Conservation (phyloP, 345 rosid species). For the Euphorbia lathyris region DNA sequence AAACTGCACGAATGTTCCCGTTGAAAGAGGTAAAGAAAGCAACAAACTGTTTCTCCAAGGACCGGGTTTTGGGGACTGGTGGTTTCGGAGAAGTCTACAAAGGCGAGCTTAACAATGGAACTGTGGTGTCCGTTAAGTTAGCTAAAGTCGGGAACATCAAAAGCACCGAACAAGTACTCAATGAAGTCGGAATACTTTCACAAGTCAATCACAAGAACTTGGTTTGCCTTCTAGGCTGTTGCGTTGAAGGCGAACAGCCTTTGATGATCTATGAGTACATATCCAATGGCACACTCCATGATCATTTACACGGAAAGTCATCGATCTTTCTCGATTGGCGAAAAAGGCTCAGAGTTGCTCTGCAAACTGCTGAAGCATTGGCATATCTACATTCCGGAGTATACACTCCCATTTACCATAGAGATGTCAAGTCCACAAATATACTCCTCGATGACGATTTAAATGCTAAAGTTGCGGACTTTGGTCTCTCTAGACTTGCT, state of each 20-base stretch:
- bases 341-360: slow-evolving; percentile 45
- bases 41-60: slow-evolving; percentile 43
- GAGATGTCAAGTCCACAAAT: slow-evolving; percentile 65
- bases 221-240: slow-evolving; percentile 57
- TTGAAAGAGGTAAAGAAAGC: slow-evolving; percentile 55
- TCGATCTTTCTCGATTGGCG: slow-evolving; percentile 42
- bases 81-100: slow-evolving; percentile 65
- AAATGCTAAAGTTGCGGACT: slow-evolving; percentile 55
- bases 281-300: slow-evolving; percentile 53
- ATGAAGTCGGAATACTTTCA: slow-evolving; percentile 62
- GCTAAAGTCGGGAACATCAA: slow-evolving; percentile 67
- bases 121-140: slow-evolving; percentile 48
- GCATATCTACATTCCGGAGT: slow-evolving; percentile 55
- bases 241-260: slow-evolving; percentile 54
- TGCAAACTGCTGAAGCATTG: slow-evolving; percentile 58
- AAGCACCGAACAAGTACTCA: slow-evolving; percentile 61
- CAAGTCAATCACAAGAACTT: slow-evolving; percentile 65
- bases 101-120: slow-evolving; percentile 54
- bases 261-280: slow-evolving; percentile 59
- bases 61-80: slow-evolving; percentile 50
- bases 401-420: slow-evolving; percentile 52
- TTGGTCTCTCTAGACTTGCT: slow-evolving; percentile 61
- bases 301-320: slow-evolving; percentile 45
- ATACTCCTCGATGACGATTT: slow-evolving; percentile 44
- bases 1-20: slow-evolving; percentile 42